Evolutionary conservation across 805 yeast species (phyloP), one percentile per base, ranked within the genome.

Genomic region (Wickerhamiella spandovensis): DNA sequence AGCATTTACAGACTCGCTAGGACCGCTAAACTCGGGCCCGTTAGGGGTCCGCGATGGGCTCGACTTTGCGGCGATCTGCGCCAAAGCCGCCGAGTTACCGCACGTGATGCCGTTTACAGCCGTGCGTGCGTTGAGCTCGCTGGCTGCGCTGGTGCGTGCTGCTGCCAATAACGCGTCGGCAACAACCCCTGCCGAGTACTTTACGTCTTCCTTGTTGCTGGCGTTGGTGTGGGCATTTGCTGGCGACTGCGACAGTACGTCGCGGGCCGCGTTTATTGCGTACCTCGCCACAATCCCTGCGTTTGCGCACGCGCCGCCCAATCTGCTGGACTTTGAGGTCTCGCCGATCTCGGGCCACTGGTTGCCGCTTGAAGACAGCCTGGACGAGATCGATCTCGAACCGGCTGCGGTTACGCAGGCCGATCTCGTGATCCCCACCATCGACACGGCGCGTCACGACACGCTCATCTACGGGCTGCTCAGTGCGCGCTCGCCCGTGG

Each of bases 371-470:
- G 52, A 58, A 5, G 47, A 59, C 0, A 54, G 57, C 8, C 76
- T 82, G 0, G 73, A 74, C 0, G 51, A 54, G 0, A 55, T 65
- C 1, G 72, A 73, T 5, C 61, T 83, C 2, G 84, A 81, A 43
- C 74, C 82, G 0, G 77, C 78, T 22, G 74, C 80, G 43, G 75
- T 87, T 1, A 60, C 72, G 7, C 69, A 73, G 43, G 79, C 95
- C 0, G 81, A 78, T 55, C 62, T 78, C 0, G 77, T 90, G 1
- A 74, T 90, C 9, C 84, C 94, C 0, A 90, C 97, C 0, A 59
- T 76, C 0, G 97, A 88, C 56, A 88, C 96, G 0, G 61, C 73
- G 1, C 71, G 79, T 50, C 84, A 84, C 51, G 90, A 85, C 53
- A 61, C 67, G 1, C 58, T 84, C 10, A 70, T 90, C 1, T 74